Base-by-base conservation (phyloP, 2,329 filamentous ascomycete genomes). In the Capronia americana region DNA sequence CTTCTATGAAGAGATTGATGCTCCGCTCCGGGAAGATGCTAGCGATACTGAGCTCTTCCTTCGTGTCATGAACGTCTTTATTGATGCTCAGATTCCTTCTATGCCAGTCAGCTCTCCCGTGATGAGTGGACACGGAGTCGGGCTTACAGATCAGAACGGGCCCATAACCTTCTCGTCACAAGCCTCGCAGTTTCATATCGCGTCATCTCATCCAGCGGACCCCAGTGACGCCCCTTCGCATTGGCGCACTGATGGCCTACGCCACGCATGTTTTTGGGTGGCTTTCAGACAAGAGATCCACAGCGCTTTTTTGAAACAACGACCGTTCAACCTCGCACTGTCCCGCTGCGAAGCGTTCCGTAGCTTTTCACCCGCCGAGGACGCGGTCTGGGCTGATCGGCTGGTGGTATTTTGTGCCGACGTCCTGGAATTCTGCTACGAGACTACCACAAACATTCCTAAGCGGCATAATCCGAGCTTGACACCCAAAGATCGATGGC, bases 361-460 rank as follows among this genome's bases (percentile, higher is more conserved):
- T 1, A 74, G 72, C 38, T 75, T 77, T 7, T 75, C 77, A 10
- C 75, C 74, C 2, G 75, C 78, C 3, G 72, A 73, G 4, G 73
- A 76, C 30, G 70, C 70, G 20, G 71, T 78, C 14, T 79, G 77
- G 77, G 74, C 86, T 1, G 88, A 88, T 73, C 81, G 86, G n/a
- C 84, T 87, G 12, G 82, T 89, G 0, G 81, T 88, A 1, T 84
- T 87, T 71, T 87, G 86, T 61, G 86, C 86, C 20, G 86, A 88
- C 67, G 85, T 88, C 0, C 76, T 89, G 11, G 86, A 88, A 66
- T 88, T 84, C 71, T 89, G 87, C 72, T 89, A 88, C 72, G 68
- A 77, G 7, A 61, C 64, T 32, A 64, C 26, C n/a, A 57, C 26
- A 56, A 60, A 24, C 26, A 41, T 34, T 32, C 23, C 14, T 12